Conservation (phyloP, 1,284 basidiomycete genomes). For the Paramarasmius palmivorus region DNA sequence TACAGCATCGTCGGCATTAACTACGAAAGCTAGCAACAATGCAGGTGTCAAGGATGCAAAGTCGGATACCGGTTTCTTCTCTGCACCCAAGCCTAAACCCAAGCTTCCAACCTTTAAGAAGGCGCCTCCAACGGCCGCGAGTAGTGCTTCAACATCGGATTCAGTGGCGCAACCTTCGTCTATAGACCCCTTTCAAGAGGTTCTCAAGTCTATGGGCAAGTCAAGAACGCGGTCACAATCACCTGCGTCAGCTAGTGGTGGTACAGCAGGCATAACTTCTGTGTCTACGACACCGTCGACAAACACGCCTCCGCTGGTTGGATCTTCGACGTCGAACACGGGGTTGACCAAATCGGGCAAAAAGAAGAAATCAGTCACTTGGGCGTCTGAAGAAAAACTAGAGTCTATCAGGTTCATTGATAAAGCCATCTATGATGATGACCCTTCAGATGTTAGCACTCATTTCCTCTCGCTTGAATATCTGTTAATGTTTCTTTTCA, state of each 20-base stretch:
- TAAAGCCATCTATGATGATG: slow-evolving; percentile 82
- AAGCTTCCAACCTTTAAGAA: slow-evolving; percentile 83
- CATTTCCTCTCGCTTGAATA: slow-evolving; percentile 36
- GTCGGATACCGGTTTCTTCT: slow-evolving; percentile 83
- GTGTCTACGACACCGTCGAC: slow-evolving; percentile 22
- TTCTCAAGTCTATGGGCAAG: slow-evolving; percentile 71
- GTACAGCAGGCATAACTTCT: slow-evolving; percentile 33
- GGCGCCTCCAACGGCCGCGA: slow-evolving; percentile 44
- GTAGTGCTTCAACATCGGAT: slow-evolving; percentile 49
- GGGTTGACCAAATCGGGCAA: slow-evolving; percentile 46
- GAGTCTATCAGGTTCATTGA: slow-evolving; percentile 77
- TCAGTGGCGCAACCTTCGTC: slow-evolving; percentile 77
- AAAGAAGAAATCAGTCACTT: slow-evolving; percentile 74
- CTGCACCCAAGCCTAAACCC: slow-evolving; percentile 77
- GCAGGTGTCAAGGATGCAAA: slow-evolving; percentile 65
- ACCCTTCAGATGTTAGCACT: slow-evolving; percentile 74
- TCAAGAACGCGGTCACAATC: slow-evolving; percentile 43
- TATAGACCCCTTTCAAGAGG: slow-evolving; percentile 78
- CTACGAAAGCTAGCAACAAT: slow-evolving; percentile 28
- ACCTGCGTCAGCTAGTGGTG: no score
- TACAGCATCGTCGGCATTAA: slow-evolving; percentile 34
- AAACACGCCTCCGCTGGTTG: background rate
- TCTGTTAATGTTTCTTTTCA: slow-evolving; percentile 59
- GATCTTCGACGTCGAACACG: slow-evolving; percentile 33
- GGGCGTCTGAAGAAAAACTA: slow-evolving; percentile 71